These are phyloP conservation scores for Rhizopus delemar DNA, from an alignment of 371 early-diverging fungal genomes.

Conservation along the genomic window DNA sequence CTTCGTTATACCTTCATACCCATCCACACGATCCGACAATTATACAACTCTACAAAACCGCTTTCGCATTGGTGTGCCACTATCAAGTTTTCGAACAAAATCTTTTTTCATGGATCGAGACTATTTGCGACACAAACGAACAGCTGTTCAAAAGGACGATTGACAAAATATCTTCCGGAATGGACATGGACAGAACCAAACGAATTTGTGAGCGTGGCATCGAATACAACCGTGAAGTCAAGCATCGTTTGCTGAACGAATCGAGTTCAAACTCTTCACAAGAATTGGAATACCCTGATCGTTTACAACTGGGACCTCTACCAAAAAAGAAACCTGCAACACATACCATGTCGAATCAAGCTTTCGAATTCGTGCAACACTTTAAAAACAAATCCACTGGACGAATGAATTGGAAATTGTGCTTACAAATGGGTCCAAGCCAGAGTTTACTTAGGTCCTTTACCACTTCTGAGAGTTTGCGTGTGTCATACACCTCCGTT, in stretches of 20 bases:
- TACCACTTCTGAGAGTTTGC: no score
- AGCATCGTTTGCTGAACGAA: neutral
- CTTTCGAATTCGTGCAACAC: slow-evolving; percentile 3
- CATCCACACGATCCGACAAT: slow-evolving; percentile 7
- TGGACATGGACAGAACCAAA: neutral
- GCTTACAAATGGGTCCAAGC: slow-evolving; percentile 2
- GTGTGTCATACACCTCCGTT: no score
- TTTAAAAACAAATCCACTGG: slow-evolving; percentile 1
- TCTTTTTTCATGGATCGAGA: neutral
- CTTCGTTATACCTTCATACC: slow-evolving; percentile 3
- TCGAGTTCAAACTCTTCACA: neutral
- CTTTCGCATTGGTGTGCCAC: neutral
- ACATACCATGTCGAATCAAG: slow-evolving; percentile 3
- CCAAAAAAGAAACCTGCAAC: neutral
- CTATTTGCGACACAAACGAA: slow-evolving; percentile 4
- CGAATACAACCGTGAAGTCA: slow-evolving; percentile 4
- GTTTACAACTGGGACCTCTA: neutral
- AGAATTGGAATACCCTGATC: neutral
- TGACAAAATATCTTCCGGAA: slow-evolving; percentile 1
- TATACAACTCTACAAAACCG: slow-evolving; percentile 1
- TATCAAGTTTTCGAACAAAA: slow-evolving; percentile 1
- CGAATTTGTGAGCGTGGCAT: neutral
- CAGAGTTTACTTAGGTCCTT: neutral
- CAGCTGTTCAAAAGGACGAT: slow-evolving; percentile 1
- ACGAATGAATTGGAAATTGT: slow-evolving; percentile 7